Evolutionary conservation across 495 filamentous ascomycete species (phyloP).

Genomic region (Talaromyces thailandensis): DNA sequence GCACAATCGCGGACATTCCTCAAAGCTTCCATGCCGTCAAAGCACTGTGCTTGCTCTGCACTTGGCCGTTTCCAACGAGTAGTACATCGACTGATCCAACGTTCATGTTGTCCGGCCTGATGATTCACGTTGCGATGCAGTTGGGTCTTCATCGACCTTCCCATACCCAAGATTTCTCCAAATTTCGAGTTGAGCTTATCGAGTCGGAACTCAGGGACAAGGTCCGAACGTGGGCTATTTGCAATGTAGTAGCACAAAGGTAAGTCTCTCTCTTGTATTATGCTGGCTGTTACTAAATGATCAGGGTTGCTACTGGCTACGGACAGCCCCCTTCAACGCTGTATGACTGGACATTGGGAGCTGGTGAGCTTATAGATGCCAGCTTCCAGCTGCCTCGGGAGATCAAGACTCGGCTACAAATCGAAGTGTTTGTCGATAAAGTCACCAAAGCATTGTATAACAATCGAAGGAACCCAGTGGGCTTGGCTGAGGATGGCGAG

Average conservation of each 20-base stretch:
- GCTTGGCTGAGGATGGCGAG: slow-evolving; percentile 61
- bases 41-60: slow-evolving; percentile 79
- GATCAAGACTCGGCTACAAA: slow-evolving; percentile 59
- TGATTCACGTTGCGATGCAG: slow-evolving; percentile 90
- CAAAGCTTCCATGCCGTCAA: slow-evolving; percentile 88
- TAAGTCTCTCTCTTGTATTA: slow-evolving; percentile 15
- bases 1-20: slow-evolving; percentile 70
- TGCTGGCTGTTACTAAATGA: slow-evolving; percentile 14
- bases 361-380: slow-evolving; percentile 50
- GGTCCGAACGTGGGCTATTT: slow-evolving; percentile 83
- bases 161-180: slow-evolving; percentile 83
- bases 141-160: slow-evolving; percentile 84
- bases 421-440: slow-evolving; percentile 78
- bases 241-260: slow-evolving; percentile 86
- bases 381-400: slow-evolving; percentile 60
- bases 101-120: slow-evolving; percentile 80
- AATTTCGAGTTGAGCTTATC: slow-evolving; percentile 71
- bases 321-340: slow-evolving; percentile 82
- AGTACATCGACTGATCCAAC: slow-evolving; percentile 82
- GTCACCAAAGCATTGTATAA: slow-evolving; percentile 80
- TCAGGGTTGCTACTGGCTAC: slow-evolving; percentile 76
- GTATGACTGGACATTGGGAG: slow-evolving; percentile 77
- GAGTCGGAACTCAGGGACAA: slow-evolving; percentile 80
- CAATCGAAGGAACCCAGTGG: slow-evolving; percentile 65
- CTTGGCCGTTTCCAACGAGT: slow-evolving; percentile 83